Conservation (phyloP, 495 filamentous ascomycete genomes). For the Talaromyces trachyspermus region DNA sequence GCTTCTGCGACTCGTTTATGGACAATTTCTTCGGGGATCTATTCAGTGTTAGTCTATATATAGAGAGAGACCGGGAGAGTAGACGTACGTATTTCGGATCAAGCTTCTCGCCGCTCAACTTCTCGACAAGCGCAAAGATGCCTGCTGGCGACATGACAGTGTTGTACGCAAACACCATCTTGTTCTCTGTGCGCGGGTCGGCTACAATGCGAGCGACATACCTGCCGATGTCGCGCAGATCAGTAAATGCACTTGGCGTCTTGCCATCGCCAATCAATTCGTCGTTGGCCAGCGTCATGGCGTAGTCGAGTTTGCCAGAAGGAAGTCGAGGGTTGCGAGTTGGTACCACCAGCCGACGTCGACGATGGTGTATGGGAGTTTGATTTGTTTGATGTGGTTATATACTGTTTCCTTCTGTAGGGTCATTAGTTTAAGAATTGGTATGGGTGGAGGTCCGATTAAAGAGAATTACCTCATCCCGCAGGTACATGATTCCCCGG, state of each 20-base stretch:
- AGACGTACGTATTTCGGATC: conserved; percentile 43
- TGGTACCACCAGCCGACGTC: conserved; percentile 58
- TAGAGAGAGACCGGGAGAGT: neutral
- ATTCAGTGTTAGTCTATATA: conserved; percentile 6
- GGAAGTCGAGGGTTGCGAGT: conserved; percentile 41
- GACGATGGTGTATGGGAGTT: conserved; percentile 53
- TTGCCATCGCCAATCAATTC: conserved; percentile 46
- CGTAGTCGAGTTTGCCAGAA: conserved; percentile 48
- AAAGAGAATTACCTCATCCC: conserved; percentile 32
- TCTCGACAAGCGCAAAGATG: conserved; percentile 42
- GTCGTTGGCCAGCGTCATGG: conserved; percentile 35
- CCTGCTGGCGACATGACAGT: conserved; percentile 42
- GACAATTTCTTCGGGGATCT: conserved; percentile 38
- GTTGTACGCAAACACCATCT: conserved; percentile 47
- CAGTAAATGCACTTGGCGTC: conserved; percentile 39
- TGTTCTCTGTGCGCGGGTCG: conserved; percentile 51
- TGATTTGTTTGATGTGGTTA: conserved; percentile 44
- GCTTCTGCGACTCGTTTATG: conserved; percentile 33
- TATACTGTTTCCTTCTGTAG: conserved; percentile 48
- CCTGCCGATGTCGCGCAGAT: conserved; percentile 48
- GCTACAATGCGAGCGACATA: conserved; percentile 49
- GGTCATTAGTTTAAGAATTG: neutral
- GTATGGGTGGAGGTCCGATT: conserved; percentile 2
- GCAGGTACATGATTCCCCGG: conserved; percentile 41
- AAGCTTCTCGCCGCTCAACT: conserved; percentile 47